Conservation (phyloP, 2,329 filamentous ascomycete species). For the Fusarium oxysporum region DNA sequence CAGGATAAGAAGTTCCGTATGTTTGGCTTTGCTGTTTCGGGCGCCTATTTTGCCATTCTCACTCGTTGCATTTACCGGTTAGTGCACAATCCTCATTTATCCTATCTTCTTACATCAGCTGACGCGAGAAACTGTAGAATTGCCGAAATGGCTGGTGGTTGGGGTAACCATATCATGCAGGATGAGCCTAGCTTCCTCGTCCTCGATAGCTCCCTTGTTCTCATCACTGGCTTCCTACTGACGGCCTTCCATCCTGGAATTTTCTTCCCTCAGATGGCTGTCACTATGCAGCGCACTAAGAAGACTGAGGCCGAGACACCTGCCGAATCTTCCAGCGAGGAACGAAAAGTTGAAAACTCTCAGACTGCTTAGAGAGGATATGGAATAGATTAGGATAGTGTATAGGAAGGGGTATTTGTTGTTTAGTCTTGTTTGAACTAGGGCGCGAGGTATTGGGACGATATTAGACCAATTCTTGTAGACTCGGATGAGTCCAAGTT, state of each 20-base stretch:
- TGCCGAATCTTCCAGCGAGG: slow-evolving; percentile 46
- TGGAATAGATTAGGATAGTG: not conserved
- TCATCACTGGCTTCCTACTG: slow-evolving; percentile 62
- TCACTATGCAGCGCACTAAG: slow-evolving; percentile 40
- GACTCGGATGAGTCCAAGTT: slow-evolving; percentile 18
- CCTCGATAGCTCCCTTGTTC: slow-evolving; percentile 64
- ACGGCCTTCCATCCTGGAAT: slow-evolving; percentile 66
- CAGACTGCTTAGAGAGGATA: slow-evolving; percentile 27
- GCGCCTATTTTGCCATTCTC: slow-evolving; percentile 60
- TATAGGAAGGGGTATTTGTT: not conserved
- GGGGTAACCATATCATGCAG: slow-evolving; percentile 73
- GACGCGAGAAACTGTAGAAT: slow-evolving; percentile 55
- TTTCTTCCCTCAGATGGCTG: slow-evolving; percentile 66
- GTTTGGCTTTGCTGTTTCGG: slow-evolving; percentile 58
- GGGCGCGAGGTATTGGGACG: not conserved
- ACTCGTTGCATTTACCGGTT: slow-evolving; percentile 67
- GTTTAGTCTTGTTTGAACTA: not conserved
- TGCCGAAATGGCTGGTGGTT: slow-evolving; percentile 72
- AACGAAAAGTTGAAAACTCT: slow-evolving; percentile 37
- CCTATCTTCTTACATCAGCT: slow-evolving; percentile 17
- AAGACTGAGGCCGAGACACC: slow-evolving; percentile 40
- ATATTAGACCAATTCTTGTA: slow-evolving; percentile 20
- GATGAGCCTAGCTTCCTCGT: slow-evolving; percentile 70
- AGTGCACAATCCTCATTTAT: slow-evolving; percentile 33
- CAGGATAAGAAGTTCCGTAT: slow-evolving; percentile 54